Conservation (phyloP, 768 basidiomycete species). For the Termitomyces sp. region DNA sequence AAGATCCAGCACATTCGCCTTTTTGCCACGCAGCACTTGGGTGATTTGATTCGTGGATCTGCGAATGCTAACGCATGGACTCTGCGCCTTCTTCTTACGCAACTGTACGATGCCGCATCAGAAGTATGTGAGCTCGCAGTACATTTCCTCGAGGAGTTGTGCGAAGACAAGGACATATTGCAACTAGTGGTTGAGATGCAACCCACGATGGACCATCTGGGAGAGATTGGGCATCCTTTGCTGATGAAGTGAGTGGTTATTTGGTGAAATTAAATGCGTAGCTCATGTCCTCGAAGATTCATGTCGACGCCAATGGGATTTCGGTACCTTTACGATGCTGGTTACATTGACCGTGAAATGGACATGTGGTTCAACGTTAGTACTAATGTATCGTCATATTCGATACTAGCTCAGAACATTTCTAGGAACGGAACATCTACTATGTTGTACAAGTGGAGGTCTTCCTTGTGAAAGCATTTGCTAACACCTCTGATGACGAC, state of each 20-base stretch:
- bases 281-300: conserved; percentile 48
- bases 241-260: conserved; percentile 69
- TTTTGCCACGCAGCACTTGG: conserved; percentile 85
- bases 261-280: neutral
- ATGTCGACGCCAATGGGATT: conserved; percentile 94
- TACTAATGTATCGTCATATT: neutral
- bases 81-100: conserved; percentile 85
- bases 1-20: conserved; percentile 71
- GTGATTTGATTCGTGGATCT: conserved; percentile 66
- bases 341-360: conserved; percentile 93
- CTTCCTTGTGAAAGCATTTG: conserved; percentile 78
- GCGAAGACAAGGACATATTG: conserved; percentile 76
- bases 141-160: conserved; percentile 83
- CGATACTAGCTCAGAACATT: neutral
- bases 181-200: conserved; percentile 92
- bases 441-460: conserved; percentile 95
- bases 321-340: conserved; percentile 83
- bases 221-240: conserved; percentile 85
- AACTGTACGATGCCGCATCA: conserved; percentile 87
- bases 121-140: conserved; percentile 92
- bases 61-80: conserved; percentile 78
- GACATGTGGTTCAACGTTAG: conserved; percentile 93
- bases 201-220: conserved; percentile 92
- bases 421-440: conserved; percentile 84
- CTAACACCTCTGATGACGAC: conserved; percentile 54